Percentiles rank a stretch among this genome's conserved stretches.
These are phyloP conservation scores for Microbotryum intermedium DNA, from an alignment of 1,284 basidiomycete genomes.

Conservation along the genomic window DNA sequence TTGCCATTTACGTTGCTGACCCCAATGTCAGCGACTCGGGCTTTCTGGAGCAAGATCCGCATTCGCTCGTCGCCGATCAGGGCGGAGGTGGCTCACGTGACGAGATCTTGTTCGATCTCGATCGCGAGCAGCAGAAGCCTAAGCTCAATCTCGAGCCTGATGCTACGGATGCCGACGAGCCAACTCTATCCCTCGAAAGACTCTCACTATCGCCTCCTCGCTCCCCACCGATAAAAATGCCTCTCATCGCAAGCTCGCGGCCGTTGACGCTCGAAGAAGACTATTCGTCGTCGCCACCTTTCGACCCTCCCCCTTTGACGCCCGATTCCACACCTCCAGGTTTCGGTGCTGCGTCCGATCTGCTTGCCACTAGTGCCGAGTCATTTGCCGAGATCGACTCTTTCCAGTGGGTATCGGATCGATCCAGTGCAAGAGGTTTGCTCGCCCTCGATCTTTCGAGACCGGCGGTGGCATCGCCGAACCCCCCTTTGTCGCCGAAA, in stretches of 20 bases:
- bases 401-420: too few species aligned
- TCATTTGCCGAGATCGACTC: background rate
- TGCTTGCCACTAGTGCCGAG: slow-evolving; percentile 2
- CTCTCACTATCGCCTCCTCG: background rate
- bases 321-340: background rate
- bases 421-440: too few species aligned
- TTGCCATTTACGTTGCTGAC: background rate
- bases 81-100: background rate
- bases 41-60: background rate
- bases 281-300: background rate
- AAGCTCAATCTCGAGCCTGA: background rate
- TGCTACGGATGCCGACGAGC: background rate
- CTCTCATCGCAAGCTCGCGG: background rate
- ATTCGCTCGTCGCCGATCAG: too few species aligned
- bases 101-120: background rate
- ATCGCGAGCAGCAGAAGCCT: background rate
- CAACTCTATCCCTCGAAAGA: background rate
- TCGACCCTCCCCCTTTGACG: background rate
- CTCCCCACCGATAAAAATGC: background rate
- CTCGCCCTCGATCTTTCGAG: too few species aligned
- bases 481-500: too few species aligned
- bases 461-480: too few species aligned
- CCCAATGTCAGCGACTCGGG: background rate
- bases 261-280: background rate
- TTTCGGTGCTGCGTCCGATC: background rate